Conservation (phyloP, 1,139 yeast species). For the Hansenula anomala region DNA sequence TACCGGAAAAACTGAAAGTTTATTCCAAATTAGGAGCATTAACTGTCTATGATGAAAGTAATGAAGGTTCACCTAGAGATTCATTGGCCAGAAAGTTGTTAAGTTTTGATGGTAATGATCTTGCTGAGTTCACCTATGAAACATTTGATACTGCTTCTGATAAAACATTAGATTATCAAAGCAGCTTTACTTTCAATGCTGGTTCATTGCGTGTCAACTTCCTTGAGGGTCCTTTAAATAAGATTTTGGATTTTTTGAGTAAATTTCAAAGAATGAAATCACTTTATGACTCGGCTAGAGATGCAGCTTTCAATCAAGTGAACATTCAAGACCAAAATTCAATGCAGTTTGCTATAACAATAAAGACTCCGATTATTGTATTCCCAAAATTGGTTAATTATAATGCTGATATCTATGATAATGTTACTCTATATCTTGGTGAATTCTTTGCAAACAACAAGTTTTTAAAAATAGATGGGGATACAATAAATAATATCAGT, state of each 20-base stretch:
- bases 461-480: conserved; percentile 34
- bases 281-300: conserved; percentile 81
- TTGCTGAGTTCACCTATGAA: conserved; percentile 81
- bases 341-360: conserved; percentile 65
- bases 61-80: conserved; percentile 56
- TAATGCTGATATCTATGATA: conserved; percentile 44
- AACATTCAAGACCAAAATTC: conserved; percentile 48
- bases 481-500: conserved; percentile 44
- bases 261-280: conserved; percentile 84
- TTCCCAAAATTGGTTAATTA: conserved; percentile 60
- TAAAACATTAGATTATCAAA: conserved; percentile 42
- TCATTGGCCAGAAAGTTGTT: conserved; percentile 63
- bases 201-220: conserved; percentile 75
- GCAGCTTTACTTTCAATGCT: conserved; percentile 61
- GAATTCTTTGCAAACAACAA: conserved; percentile 70
- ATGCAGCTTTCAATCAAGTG: conserved; percentile 65
- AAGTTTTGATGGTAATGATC: conserved; percentile 75
- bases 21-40: conserved; percentile 77
- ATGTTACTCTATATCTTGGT: conserved; percentile 72
- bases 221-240: conserved; percentile 73
- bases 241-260: conserved; percentile 61
- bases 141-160: conserved; percentile 62
- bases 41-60: conserved; percentile 70
- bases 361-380: conserved; percentile 78
- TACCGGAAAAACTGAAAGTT: conserved; percentile 78